Conservation (phyloP, 148 eudicot species). For the Vaccinium corymbosum region DNA sequence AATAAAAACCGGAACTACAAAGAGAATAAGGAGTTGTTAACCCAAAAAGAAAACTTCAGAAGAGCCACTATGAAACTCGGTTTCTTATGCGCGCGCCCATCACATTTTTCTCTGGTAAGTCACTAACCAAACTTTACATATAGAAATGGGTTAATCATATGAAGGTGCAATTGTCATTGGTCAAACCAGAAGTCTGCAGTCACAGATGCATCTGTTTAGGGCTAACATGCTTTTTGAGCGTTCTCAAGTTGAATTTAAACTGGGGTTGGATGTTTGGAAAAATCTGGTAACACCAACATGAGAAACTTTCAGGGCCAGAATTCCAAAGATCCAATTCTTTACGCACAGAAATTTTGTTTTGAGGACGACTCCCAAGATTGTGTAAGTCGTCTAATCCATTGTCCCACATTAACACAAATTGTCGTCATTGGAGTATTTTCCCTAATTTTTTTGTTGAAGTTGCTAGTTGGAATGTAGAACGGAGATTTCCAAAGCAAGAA, state of each 20-base stretch:
- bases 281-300: not conserved
- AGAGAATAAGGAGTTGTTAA: not conserved
- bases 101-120: not conserved
- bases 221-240: no score
- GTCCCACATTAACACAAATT: not conserved
- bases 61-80: not conserved
- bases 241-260: no score
- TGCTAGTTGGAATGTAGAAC: not conserved
- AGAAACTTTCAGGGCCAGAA: not conserved
- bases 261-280: no score
- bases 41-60: not conserved
- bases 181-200: not conserved
- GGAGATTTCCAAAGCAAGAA: not conserved
- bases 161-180: not conserved
- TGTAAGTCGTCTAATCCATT: not conserved
- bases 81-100: not conserved
- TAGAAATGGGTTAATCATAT: not conserved
- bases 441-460: not conserved
- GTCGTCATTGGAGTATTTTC: not conserved
- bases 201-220: no score
- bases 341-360: not conserved
- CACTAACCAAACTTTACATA: not conserved
- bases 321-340: not conserved
- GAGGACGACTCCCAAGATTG: not conserved
- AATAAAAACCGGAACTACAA: not conserved